Evolutionary conservation across 1,139 yeast species (phyloP).

Genomic region (Lodderomyces beijingensis): DNA sequence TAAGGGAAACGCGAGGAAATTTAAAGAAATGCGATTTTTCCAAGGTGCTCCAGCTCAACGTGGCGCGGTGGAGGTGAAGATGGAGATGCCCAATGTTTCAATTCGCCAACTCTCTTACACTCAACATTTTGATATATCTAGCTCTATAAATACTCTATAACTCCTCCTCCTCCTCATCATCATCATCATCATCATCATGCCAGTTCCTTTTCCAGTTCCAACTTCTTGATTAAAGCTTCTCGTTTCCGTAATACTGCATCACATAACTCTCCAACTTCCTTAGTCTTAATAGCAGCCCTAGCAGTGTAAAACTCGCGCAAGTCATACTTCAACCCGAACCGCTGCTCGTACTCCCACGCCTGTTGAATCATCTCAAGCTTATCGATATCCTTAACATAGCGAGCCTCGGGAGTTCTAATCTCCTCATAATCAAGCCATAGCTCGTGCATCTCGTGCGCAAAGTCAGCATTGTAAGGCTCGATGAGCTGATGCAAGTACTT

Average conservation of each 20-base stretch:
- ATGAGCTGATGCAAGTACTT: conserved; percentile 60
- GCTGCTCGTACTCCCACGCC: conserved; percentile 84
- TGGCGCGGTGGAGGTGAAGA: no score
- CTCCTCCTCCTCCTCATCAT: no score
- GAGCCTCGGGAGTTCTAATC: conserved; percentile 75
- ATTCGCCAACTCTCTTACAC: no score
- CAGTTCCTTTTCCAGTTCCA: conserved; percentile 6
- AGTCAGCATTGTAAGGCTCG: conserved; percentile 56
- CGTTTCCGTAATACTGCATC: conserved; percentile 63
- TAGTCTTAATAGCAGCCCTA: conserved; percentile 60
- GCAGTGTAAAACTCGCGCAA: conserved; percentile 70
- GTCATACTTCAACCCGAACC: conserved; percentile 50
- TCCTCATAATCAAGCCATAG: conserved; percentile 92
- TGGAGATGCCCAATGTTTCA: no score
- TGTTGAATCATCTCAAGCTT: conserved; percentile 90
- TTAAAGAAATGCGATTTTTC: no score
- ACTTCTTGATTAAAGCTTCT: conserved; percentile 17
- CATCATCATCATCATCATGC: no score
- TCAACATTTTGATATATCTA: no score
- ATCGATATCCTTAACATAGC: conserved; percentile 89
- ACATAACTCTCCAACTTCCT: conserved; percentile 68
- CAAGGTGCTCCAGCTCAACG: no score
- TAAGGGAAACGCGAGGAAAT: no score
- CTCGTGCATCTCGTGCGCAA: conserved; percentile 63
- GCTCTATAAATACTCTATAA: no score